Evolutionary conservation across 331 rosid species (phyloP).

Genomic region (Malus hybrid): DNA sequence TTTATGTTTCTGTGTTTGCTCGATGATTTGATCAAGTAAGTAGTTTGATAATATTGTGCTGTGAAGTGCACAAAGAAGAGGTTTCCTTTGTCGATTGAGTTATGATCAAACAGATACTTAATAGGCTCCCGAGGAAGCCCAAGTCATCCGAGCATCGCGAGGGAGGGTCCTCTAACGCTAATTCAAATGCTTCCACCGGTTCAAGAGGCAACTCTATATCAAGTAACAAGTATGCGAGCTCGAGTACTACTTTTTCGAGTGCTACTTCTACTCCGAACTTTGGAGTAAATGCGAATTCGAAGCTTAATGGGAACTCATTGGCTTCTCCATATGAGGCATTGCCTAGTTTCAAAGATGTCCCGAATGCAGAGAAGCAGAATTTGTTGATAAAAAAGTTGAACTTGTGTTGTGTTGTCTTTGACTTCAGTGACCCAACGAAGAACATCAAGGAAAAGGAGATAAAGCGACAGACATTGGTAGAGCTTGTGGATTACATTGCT

Average conservation of each 20-base stretch:
- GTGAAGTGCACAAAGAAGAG: slow-evolving; percentile 24
- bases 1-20: neutral
- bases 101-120: slow-evolving; percentile 88
- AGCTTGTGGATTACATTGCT: slow-evolving; percentile 88
- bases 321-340: slow-evolving; percentile 59
- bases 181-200: slow-evolving; percentile 56
- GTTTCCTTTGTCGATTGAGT: slow-evolving; percentile 33
- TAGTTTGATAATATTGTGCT: slow-evolving; percentile 18
- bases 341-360: slow-evolving; percentile 87
- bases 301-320: slow-evolving; percentile 59
- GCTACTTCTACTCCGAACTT: slow-evolving; percentile 35
- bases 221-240: slow-evolving; percentile 38
- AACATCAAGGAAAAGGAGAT: slow-evolving; percentile 74
- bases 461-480: slow-evolving; percentile 82
- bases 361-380: slow-evolving; percentile 77
- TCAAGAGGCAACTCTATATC: slow-evolving; percentile 42
- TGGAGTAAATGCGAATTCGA: slow-evolving; percentile 54
- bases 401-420: slow-evolving; percentile 76
- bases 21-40: neutral
- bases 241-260: slow-evolving; percentile 34
- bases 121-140: slow-evolving; percentile 85
- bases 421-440: slow-evolving; percentile 81
- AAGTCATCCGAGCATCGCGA: slow-evolving; percentile 69
- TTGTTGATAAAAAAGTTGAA: slow-evolving; percentile 74
- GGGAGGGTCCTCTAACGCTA: slow-evolving; percentile 59